These are phyloP conservation scores for Alternaria rosae DNA, from an alignment of 2,329 filamentous ascomycete species.

Conservation along the genomic window DNA sequence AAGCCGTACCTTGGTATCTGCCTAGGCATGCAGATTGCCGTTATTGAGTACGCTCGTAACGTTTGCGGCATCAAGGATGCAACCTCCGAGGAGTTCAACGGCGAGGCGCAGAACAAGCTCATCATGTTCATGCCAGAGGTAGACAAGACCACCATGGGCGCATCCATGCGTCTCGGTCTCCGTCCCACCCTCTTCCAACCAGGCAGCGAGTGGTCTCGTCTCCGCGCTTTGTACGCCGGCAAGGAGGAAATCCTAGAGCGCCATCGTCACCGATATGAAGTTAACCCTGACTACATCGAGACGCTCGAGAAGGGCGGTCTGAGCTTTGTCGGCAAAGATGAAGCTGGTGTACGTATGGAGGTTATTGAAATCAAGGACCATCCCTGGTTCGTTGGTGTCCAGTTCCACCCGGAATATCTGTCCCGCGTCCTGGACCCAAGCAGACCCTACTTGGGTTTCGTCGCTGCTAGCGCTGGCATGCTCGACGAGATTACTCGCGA, in stretches of 20 bases:
- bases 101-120: constrained; percentile 69
- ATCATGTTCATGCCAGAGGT: constrained; percentile 95
- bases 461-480: constrained; percentile 77
- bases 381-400: constrained; percentile 84
- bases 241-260: constrained; percentile 66
- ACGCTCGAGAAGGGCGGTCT: constrained; percentile 73
- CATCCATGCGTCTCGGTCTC: constrained; percentile 84
- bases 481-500: constrained; percentile 59
- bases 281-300: constrained; percentile 81
- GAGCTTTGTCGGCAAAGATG: constrained; percentile 80
- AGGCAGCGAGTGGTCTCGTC: constrained; percentile 77
- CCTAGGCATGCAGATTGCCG: constrained; percentile 90
- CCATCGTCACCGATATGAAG: constrained; percentile 89
- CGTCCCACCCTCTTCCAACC: constrained; percentile 78
- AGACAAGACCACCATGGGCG: constrained; percentile 77
- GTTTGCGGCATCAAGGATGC: constrained; percentile 70
- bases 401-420: constrained; percentile 89
- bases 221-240: constrained; percentile 76
- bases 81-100: constrained; percentile 65
- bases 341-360: constrained; percentile 80
- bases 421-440: constrained; percentile 76
- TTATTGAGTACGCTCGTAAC: constrained; percentile 85
- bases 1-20: constrained; percentile 89
- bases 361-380: constrained; percentile 83
- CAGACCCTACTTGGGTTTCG: constrained; percentile 81